These are phyloP conservation scores for Eimeria sp. DNA, from an alignment of 169 alveolate genomes.

Conservation along the genomic window DNA sequence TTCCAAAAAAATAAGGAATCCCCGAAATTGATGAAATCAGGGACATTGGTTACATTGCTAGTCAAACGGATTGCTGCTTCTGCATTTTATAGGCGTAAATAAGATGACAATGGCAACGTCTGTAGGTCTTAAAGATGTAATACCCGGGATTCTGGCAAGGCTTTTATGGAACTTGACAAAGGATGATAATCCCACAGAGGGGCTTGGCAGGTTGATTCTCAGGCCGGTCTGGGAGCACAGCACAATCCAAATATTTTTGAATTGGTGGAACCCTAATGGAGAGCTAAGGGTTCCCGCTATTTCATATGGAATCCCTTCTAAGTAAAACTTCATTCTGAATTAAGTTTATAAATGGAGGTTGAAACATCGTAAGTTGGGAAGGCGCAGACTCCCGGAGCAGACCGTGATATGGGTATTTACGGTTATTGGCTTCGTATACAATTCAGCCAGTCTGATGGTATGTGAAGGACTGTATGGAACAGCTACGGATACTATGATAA, in stretches of 20 bases:
- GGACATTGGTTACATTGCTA: too few species aligned
- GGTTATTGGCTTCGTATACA: neutral
- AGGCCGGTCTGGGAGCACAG: neutral
- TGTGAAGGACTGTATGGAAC: neutral
- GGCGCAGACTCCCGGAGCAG: neutral
- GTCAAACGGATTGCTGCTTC: neutral
- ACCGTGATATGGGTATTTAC: neutral
- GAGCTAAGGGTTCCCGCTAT: neutral
- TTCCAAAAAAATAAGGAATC: too few species aligned
- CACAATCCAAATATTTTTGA: neutral
- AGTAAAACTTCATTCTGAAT: neutral
- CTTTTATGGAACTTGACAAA: neutral
- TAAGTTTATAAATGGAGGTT: neutral
- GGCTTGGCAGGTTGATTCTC: neutral
- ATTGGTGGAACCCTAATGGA: neutral
- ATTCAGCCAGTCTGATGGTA: neutral
- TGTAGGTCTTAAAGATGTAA: neutral
- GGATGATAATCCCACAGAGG: neutral
- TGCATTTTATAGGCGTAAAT: neutral
- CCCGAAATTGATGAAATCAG: too few species aligned
- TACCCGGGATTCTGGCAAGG: neutral
- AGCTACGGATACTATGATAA: neutral
- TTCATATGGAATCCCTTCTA: neutral
- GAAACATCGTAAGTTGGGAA: neutral
- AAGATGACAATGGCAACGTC: neutral